phyloP scores from a whole-genome alignment of 1,284 basidiomycete genomes.

The Sanguinoderma infundibulare region DNA sequence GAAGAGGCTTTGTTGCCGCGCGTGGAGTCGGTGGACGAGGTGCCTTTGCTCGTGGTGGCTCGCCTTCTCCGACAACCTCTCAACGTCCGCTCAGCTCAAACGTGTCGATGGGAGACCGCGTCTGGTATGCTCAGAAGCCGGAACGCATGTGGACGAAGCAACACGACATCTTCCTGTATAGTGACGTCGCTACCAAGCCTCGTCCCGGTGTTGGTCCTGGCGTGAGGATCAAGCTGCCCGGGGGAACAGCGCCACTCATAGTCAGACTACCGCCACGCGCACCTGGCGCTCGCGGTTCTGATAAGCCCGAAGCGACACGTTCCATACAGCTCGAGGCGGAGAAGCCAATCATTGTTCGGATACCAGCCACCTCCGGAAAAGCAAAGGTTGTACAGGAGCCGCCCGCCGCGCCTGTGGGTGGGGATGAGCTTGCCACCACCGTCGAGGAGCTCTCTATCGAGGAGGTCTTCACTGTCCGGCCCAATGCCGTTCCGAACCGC shows the following conservation, averaged over 20 bases:
- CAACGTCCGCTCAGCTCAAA: slow-evolving; percentile 33
- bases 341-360: slow-evolving; percentile 53
- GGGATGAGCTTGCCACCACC: slow-evolving; percentile 35
- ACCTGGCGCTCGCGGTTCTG: slow-evolving; percentile 12
- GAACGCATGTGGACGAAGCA: slow-evolving; percentile 82
- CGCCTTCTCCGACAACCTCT: slow-evolving; percentile 29
- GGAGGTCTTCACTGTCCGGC: slow-evolving; percentile 60
- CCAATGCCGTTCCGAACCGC: slow-evolving; percentile 41
- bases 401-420: slow-evolving; percentile 15
- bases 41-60: slow-evolving; percentile 41
- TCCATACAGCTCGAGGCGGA: slow-evolving; percentile 43
- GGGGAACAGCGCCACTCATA: slow-evolving; percentile 37
- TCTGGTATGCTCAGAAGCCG: slow-evolving; percentile 75
- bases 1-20: slow-evolving; percentile 42
- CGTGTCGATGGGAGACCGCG: slow-evolving; percentile 45
- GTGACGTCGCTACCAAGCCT: slow-evolving; percentile 60
- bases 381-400: slow-evolving; percentile 28
- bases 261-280: slow-evolving; percentile 33
- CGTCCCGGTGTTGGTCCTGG: slow-evolving; percentile 55
- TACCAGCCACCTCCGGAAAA: slow-evolving; percentile 49
- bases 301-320: slow-evolving; percentile 11
- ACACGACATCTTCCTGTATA: slow-evolving; percentile 71
- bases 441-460: slow-evolving; percentile 49
- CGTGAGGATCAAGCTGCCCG: slow-evolving; percentile 67
- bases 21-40: slow-evolving; percentile 48